Base-by-base conservation (phyloP, 116 monocot genomes). In the Posidonia oceanica region DNA sequence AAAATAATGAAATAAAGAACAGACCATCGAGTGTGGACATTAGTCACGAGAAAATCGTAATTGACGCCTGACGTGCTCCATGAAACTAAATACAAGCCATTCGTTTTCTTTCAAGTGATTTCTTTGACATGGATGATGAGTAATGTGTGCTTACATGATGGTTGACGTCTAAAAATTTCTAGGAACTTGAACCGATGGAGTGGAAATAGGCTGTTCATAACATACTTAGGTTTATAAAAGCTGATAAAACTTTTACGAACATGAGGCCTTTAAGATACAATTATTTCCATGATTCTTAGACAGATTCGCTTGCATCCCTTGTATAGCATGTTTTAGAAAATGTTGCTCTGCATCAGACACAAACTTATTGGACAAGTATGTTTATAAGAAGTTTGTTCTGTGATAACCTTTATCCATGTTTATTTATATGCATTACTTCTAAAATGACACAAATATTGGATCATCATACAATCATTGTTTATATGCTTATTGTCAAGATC, bases 141-240 rank as follows among this genome's bases (percentile, higher is more conserved):
- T 60, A 48, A 60, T 8, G 29, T 60, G 21, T 18, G 20, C 21
- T 60, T 60, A 18, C 5, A 22, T 60, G 4, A 6, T 11, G 12
- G 10, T n/a, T 22, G 20, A 60, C 11, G 22, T 71, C 60, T 56
- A 53, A 21, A 15, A 15, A 17, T 36, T 51, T 83, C 54, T 74
- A 94, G 91, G 91, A 94, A 66, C 63, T 80, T 36, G 94, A 94
- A 56, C 77, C 70, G 54, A 90, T 84, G 69, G 90, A 94, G 75
- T 94, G 90, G 94, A 94, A 88, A 78, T 88, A 85, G 71, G 82
- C 85, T 63, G 86, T 90, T 59, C 87, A 90, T 68, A 90, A 94
- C 68, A 80, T 90, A 58, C n/a, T 70, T 39, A 77, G 87, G 69
- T 94, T 90, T 79, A 67, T 90, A 39, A 90, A 84, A 77, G 78